phyloP scores from a whole-genome alignment of 2,329 filamentous ascomycete genomes.

The Botrytis sinoallii region DNA sequence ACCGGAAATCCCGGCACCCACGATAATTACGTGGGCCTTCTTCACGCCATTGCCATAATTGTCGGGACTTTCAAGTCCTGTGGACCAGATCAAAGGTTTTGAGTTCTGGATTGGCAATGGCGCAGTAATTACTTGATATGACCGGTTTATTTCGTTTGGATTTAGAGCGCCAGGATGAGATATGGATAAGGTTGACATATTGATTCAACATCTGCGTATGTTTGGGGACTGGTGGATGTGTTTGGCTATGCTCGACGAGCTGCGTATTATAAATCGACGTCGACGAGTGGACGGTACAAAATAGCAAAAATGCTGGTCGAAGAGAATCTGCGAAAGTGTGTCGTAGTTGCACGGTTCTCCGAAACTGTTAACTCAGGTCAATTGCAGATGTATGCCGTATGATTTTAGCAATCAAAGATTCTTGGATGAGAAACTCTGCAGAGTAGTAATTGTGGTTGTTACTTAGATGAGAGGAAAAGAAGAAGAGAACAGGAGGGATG shows the following conservation, averaged over 20 bases:
- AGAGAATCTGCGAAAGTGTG: not conserved
- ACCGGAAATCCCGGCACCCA: constrained; percentile 57
- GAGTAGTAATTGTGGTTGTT: constrained; percentile 2
- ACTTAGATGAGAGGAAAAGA: not conserved
- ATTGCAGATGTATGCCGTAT: constrained; percentile 8
- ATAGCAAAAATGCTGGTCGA: constrained; percentile 2
- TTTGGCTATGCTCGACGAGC: constrained; percentile 2
- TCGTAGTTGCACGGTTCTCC: not conserved
- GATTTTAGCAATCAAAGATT: constrained; percentile 18
- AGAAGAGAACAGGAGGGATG: not conserved
- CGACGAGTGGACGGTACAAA: not conserved
- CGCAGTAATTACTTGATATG: constrained; percentile 19
- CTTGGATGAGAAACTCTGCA: not conserved
- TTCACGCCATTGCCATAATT: constrained; percentile 24
- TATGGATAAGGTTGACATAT: constrained; percentile 36
- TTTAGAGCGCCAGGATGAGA: constrained; percentile 35
- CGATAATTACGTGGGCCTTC: constrained; percentile 46
- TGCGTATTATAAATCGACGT: not conserved
- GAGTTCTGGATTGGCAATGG: constrained; percentile 19
- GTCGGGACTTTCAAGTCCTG: constrained; percentile 23
- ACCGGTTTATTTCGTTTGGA: constrained; percentile 34
- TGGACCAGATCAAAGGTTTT: constrained; percentile 17
- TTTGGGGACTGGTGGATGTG: not conserved
- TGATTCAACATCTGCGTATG: constrained; percentile 37
- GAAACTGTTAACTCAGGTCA: constrained; percentile 13